Base-by-base conservation (phyloP, 176 grass and related monocot species). In the Thinopyrum elongatum region DNA sequence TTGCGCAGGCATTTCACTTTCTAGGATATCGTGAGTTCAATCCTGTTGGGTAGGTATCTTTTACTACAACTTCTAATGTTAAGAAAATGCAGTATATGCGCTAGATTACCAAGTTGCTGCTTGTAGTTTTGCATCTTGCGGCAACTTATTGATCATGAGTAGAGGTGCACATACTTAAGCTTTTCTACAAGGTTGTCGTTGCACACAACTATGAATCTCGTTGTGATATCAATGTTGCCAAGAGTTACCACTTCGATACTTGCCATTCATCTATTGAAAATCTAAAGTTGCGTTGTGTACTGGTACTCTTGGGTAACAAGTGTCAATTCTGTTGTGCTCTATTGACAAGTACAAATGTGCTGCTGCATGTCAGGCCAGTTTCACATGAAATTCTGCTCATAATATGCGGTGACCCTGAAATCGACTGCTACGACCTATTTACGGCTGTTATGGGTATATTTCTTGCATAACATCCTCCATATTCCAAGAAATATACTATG, bases 21-120 rank as follows among this genome's bases (percentile, higher is more conserved):
- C 84, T 93, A 72, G 82, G 88, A 51, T 84, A 79, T 85, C 85
- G 84, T 6, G 85, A 90, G 85, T 93, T 93, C 77, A 82, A 85
- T 74, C 88, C 88, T 78, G 1, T 87, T 51, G 85, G 91, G 91
- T 93, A 85, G 27, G 83, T 59, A 82, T 67, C 44, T 85, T 84
- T 66, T 76, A 29, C 83, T 71, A 31, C 49, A 70, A 13, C 13
- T 80, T 80, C 4, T 17, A 75, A 16, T 60, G 38, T 84, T 27
- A 66, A 66, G 63, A 83, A 29, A 9, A 86, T 79, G 31, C 61
- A 38, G 23, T 81, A 47, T 3, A 3, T 49, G 10, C 2, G 51
- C 60, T 67, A 44, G 13, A 25, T 41, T 81, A 74, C 46, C 26
- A 80, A 44, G 5, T 53, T 42, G 26, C 49, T 80, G 33, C 58